Percentiles rank a stretch among this genome's conserved stretches.
Conservation (phyloP, 352 stramenopile genomes). For the Pythium monospermum region DNA sequence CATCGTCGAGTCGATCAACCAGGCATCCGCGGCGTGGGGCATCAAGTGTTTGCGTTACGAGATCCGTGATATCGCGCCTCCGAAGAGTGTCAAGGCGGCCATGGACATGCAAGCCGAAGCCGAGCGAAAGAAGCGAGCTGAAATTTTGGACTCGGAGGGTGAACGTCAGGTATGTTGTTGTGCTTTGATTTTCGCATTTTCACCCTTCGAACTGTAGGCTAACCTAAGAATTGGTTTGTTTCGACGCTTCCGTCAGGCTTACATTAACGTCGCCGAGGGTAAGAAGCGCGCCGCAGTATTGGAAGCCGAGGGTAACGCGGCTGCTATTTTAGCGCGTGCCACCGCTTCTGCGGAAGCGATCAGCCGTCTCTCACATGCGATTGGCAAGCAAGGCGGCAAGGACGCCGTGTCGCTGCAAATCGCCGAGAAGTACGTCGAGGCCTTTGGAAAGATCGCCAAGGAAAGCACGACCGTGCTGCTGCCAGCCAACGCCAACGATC, state of each 20-base stretch:
- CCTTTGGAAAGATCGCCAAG: conserved; percentile 89
- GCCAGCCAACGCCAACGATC: conserved; percentile 75
- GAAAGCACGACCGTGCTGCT: conserved; percentile 85
- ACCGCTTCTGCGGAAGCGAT: conserved; percentile 83
- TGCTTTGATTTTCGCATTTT: not conserved
- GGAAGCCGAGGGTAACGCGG: conserved; percentile 81
- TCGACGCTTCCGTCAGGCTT: conserved; percentile 30
- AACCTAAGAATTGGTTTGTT: no score
- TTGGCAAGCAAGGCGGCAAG: conserved; percentile 56
- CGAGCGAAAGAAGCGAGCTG: conserved; percentile 87
- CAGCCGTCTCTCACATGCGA: conserved; percentile 62
- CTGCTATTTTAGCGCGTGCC: conserved; percentile 77
- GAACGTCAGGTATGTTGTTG: conserved; percentile 43
- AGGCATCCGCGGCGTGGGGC: conserved; percentile 86
- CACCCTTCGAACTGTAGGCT: no score
- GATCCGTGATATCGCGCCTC: conserved; percentile 87
- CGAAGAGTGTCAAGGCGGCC: conserved; percentile 78
- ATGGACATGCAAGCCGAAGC: conserved; percentile 93
- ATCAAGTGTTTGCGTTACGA: conserved; percentile 90
- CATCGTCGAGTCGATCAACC: conserved; percentile 90
- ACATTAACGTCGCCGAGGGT: conserved; percentile 90
- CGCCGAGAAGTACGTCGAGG: conserved; percentile 90
- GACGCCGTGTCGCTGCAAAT: conserved; percentile 85
- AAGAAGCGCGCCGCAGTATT: conserved; percentile 86
- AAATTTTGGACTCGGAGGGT: conserved; percentile 90